phyloP scores from a whole-genome alignment of 352 stramenopile species.

The Globisporangium carolinianum region DNA sequence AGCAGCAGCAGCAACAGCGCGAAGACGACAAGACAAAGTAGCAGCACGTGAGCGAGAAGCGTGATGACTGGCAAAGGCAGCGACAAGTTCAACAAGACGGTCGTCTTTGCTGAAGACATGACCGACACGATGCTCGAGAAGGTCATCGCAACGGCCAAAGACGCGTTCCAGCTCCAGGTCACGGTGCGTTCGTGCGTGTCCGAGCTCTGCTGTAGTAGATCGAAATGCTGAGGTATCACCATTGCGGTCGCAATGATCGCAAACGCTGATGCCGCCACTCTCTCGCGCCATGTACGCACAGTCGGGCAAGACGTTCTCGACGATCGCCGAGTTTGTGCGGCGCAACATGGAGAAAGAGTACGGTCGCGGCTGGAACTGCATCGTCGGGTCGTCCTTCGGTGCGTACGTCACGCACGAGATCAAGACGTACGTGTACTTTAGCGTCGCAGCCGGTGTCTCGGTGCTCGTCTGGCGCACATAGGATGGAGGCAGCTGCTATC shows the following conservation, averaged over 20 bases:
- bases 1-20: not conserved
- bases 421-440: conserved; percentile 95
- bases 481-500: not conserved
- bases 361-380: conserved; percentile 89
- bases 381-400: conserved; percentile 89
- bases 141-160: conserved; percentile 80
- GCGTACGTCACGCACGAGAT: conserved; percentile 94
- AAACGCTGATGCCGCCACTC: not conserved
- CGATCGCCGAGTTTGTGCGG: conserved; percentile 87
- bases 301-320: conserved; percentile 90
- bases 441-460: conserved; percentile 86
- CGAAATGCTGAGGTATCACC: too few species aligned
- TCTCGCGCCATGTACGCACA: conserved; percentile 11
- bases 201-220: too few species aligned
- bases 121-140: conserved; percentile 92
- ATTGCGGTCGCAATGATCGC: too few species aligned
- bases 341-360: conserved; percentile 92
- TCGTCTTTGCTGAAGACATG: conserved; percentile 94
- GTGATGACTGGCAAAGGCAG: conserved; percentile 56
- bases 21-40: too few species aligned
- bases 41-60: not conserved
- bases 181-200: conserved; percentile 26
- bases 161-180: conserved; percentile 89
- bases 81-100: conserved; percentile 88
- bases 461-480: conserved; percentile 90